Evolutionary conservation across 768 basidiomycete species (phyloP), one percentile per base, ranked within the genome.

Genomic region (Sistotremastrum niveocremeum): DNA sequence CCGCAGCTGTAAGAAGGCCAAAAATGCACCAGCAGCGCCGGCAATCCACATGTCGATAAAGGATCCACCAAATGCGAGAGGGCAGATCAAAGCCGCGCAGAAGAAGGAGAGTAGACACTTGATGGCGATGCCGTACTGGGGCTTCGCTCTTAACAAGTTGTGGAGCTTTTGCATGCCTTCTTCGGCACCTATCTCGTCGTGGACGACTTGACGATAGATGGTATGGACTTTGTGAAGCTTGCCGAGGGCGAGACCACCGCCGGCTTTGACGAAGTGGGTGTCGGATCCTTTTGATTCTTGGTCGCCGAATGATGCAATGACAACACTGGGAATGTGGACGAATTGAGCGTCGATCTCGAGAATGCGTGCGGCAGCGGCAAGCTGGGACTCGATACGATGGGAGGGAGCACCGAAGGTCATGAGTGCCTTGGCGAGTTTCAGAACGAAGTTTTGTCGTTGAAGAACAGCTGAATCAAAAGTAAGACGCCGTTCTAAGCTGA

Each of bases 401-500:
- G 87, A 89, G 0, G 90, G 89, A 11, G 90, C 87, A 4, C 90
- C 89, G 57, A 86, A 93, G 8, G 79, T 79, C 85, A 97, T 91
- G 37, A 95, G 69, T 11, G 86, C 79, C 49, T 81, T 75, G 10
- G 89, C 87, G 30, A 95, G 73, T 57, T 79, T 87, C 58, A 90
- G 73, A 34, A 95, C 64, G 63, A 94, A 97, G 46, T 78, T 76
- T 52, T 93, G 89, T 46, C 93, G 74, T 49, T 81, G 74, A 39
- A 83, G 63, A 59, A 90, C 77, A 9, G 85, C 90, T 80, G 62
- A 58, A 43, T 46, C 42, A 39, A 46, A n/a, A 34, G 36, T 39
- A 20, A 20, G 20, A 20, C 20, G 20, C 20, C 20, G 20, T 20
- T 34, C 30, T 47, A 34, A 54, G 43, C 12, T 28, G n/a, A 12